Percentiles rank a stretch among this genome's conserved stretches.
Conservation (phyloP, 176 grass and related monocot genomes). For the Panicum miliaceum region DNA sequence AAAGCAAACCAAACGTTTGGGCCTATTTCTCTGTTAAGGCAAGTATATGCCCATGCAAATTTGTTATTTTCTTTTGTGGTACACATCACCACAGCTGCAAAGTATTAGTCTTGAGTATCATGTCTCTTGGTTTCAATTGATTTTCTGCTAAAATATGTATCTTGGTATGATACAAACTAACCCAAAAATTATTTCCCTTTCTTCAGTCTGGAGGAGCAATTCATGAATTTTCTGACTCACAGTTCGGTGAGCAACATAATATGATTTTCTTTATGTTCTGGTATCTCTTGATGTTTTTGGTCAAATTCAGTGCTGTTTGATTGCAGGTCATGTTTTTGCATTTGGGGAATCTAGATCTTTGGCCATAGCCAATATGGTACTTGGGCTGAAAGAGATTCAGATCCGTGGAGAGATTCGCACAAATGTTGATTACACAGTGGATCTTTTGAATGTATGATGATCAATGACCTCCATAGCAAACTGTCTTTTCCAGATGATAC, state of each 20-base stretch:
- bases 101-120: slow-evolving; percentile 31
- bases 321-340: slow-evolving; percentile 97
- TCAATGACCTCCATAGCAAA: slow-evolving; percentile 37
- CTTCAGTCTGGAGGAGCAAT: slow-evolving; percentile 97
- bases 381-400: slow-evolving; percentile 99
- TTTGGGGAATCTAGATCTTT: slow-evolving; percentile 94
- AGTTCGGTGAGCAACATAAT: slow-evolving; percentile 75
- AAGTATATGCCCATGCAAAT: slow-evolving; percentile 51
- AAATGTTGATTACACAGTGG: slow-evolving; percentile 99
- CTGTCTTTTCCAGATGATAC: slow-evolving; percentile 28
- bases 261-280: slow-evolving; percentile 11
- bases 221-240: slow-evolving; percentile 98
- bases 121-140: not conserved
- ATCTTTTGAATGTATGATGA: slow-evolving; percentile 97
- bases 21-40: slow-evolving; percentile 99
- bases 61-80: slow-evolving; percentile 45
- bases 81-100: slow-evolving; percentile 18
- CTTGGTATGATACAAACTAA: slow-evolving; percentile 24
- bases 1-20: slow-evolving; percentile 99
- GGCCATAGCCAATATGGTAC: slow-evolving; percentile 98
- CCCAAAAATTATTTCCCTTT: slow-evolving; percentile 3
- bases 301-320: slow-evolving; percentile 37
- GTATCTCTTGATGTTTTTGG: slow-evolving; percentile 20
- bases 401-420: slow-evolving; percentile 96
- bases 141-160: slow-evolving; percentile 37